Base-by-base conservation (phyloP, 163 green algal species). In the Prototheca wickerhamii region DNA sequence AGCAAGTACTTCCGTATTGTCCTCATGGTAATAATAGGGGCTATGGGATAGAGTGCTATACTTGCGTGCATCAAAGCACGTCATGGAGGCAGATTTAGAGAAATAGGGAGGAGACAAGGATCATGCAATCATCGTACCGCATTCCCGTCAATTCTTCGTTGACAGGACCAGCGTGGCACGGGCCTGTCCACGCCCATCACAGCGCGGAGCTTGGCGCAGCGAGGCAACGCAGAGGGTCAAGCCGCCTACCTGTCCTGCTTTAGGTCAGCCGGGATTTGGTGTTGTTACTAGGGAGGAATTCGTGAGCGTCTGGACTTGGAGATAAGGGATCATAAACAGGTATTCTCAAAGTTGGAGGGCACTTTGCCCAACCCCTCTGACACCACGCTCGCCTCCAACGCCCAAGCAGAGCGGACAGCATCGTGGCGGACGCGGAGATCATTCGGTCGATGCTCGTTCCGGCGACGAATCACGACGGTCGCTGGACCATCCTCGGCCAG, bases 121-220 rank as follows among this genome's bases (percentile, higher is more conserved):
- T n/a, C n/a, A n/a, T n/a, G n/a, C n/a, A n/a, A n/a, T n/a, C n/a
- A n/a, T n/a, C n/a, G n/a, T n/a, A n/a, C n/a, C n/a, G n/a, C n/a
- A n/a, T n/a, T n/a, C n/a, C n/a, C n/a, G n/a, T n/a, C n/a, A n/a
- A n/a, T n/a, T n/a, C n/a, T n/a, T n/a, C n/a, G n/a, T n/a, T 23
- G 94, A 3, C 70, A 94, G 68, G 91, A 98, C 68, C 92, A 97
- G 75, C 76, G 91, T 1, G 91, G 91, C 53, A 97, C 91, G 2
- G 91, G 91, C 2, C 74, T 67, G 0, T 93, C 81, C 7, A 78
- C 69, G 3, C 65, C 79, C 26, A 80, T 96, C 60, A 88, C 84
- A 12, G 58, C 60, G 17, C 74, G 70, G 23, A 87, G 77, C 44
- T 75, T 98, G 42, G n/a, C 37, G 4, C 58, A 65, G 20, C 29